These are phyloP conservation scores for Penicillium sp. DNA, from an alignment of 2,329 filamentous ascomycete species.

Conservation along the genomic window DNA sequence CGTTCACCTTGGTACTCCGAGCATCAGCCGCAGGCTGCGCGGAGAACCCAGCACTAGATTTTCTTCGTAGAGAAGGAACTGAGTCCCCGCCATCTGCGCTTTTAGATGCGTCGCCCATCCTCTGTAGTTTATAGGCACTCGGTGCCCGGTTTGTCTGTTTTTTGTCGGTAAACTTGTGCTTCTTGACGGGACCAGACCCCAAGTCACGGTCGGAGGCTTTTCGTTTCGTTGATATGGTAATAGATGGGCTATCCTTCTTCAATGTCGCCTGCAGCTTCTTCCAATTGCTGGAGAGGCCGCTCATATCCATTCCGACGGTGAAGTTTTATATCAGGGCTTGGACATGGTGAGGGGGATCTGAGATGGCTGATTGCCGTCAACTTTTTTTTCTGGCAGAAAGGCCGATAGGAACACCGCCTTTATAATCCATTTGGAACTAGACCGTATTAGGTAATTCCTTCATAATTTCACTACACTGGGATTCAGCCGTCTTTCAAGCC, in stretches of 20 bases:
- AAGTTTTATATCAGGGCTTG: conserved; percentile 11
- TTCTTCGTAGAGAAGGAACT: conserved; percentile 62
- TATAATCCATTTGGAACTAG: not conserved
- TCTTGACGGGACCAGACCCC: conserved; percentile 35
- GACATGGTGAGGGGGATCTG: conserved; percentile 20
- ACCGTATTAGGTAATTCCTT: not conserved
- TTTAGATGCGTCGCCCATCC: conserved; percentile 30
- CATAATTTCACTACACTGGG: not conserved
- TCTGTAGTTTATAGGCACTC: conserved; percentile 29
- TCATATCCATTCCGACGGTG: conserved; percentile 42
- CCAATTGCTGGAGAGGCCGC: conserved; percentile 52
- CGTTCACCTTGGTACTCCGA: conserved; percentile 59
- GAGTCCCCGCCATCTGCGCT: conserved; percentile 61
- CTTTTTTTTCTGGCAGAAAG: conserved; percentile 9
- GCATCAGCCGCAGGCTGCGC: conserved; percentile 39
- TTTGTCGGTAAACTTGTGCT: conserved; percentile 32
- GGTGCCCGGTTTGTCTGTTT: conserved; percentile 15
- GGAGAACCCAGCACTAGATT: conserved; percentile 55
- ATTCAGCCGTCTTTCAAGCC: not conserved
- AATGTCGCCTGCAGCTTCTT: conserved; percentile 51
- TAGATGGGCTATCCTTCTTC: conserved; percentile 30
- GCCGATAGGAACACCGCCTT: conserved; percentile 3
- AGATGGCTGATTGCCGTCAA: not conserved
- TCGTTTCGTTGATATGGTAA: conserved; percentile 29
- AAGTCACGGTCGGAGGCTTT: conserved; percentile 35